Evolutionary conservation across 2,329 filamentous ascomycete genomes (phyloP).

Genomic region (Botrytis medusae): DNA sequence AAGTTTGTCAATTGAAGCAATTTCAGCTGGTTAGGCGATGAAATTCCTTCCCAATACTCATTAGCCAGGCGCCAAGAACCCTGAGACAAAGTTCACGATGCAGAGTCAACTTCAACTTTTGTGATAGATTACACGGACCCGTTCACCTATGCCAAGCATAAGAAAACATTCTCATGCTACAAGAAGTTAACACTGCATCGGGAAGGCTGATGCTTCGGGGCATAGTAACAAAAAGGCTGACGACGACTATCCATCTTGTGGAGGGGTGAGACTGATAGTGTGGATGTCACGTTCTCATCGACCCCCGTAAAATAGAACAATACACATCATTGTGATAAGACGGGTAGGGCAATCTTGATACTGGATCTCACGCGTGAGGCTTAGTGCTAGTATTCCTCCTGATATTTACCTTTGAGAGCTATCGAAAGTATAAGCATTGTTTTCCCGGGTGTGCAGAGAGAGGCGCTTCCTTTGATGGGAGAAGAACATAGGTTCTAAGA

Average conservation of each 20-base stretch:
- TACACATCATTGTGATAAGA: neutral
- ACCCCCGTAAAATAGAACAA: neutral
- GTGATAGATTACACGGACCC: neutral
- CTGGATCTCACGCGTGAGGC: neutral
- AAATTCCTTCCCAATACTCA: neutral
- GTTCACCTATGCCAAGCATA: neutral
- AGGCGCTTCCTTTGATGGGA: neutral
- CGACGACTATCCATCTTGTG: slow-evolving; percentile 10
- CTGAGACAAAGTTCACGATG: neutral
- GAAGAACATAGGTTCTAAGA: neutral
- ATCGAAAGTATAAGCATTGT: neutral
- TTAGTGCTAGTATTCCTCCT: neutral
- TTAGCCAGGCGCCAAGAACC: neutral
- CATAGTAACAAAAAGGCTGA: neutral
- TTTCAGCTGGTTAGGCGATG: neutral
- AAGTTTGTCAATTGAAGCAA: neutral
- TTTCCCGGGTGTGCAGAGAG: too few relatives aligned
- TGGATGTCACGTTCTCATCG: neutral
- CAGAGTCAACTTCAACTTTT: neutral
- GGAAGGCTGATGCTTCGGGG: neutral
- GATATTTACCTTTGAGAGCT: neutral
- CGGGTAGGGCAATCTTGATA: neutral
- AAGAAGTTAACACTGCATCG: neutral
- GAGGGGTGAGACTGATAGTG: neutral
- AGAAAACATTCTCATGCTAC: neutral